These are phyloP conservation scores for Syncephalastrum contaminatum DNA, from an alignment of 371 early-diverging fungal species.

Conservation along the genomic window DNA sequence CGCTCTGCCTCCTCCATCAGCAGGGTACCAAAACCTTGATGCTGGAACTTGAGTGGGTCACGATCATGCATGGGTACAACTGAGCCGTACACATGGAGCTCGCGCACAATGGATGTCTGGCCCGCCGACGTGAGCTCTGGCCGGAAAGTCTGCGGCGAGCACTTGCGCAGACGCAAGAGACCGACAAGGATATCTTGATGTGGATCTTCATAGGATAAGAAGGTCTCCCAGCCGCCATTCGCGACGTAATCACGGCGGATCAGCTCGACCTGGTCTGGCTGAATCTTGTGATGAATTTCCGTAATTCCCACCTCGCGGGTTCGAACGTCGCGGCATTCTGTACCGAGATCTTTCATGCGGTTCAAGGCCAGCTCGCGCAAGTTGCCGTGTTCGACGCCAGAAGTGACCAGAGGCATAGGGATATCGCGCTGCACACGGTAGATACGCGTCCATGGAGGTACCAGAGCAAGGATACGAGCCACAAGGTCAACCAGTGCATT, in stretches of 20 bases:
- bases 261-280: constrained; percentile 94
- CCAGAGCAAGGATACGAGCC: constrained; percentile 95
- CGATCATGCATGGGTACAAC: constrained; percentile 97
- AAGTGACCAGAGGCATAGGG: constrained; percentile 99
- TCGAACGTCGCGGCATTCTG: constrained; percentile 98
- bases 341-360: constrained; percentile 98
- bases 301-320: constrained; percentile 99
- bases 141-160: constrained; percentile 89
- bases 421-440: constrained; percentile 99
- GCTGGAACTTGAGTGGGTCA: constrained; percentile 99
- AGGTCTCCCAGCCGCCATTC: constrained; percentile 99
- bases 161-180: constrained; percentile 95
- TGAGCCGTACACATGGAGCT: constrained; percentile 99
- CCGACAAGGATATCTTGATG: constrained; percentile 98
- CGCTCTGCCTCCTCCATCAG: constrained; percentile 99
- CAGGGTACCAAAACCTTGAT: constrained; percentile 99
- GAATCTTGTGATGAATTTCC: constrained; percentile 96
- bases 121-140: constrained; percentile 84
- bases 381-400: constrained; percentile 99
- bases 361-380: constrained; percentile 96
- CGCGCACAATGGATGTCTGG: constrained; percentile 94
- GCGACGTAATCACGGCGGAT: constrained; percentile 99
- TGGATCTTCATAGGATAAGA: constrained; percentile 99
- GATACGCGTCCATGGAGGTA: constrained; percentile 99
- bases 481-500: constrained; percentile 98